Percentiles rank a stretch among this genome's conserved stretches.
Conservation (phyloP, 176 grass and related monocot species). For the Oryza rufipogon region DNA sequence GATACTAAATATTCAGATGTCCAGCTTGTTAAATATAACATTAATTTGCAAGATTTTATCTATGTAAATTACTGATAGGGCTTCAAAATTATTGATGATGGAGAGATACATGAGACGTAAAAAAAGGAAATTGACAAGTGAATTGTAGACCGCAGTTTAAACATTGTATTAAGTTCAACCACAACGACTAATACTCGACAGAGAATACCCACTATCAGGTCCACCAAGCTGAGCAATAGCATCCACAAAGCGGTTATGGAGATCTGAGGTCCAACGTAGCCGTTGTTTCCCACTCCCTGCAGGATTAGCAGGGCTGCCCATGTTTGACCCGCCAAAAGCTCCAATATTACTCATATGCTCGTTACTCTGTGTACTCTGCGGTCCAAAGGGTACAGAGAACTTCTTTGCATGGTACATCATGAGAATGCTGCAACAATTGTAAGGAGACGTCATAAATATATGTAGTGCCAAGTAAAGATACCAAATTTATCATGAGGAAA, state of each 20-base stretch:
- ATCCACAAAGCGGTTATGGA: slow-evolving; percentile 97
- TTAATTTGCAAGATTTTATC: not conserved
- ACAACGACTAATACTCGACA: slow-evolving; percentile 29
- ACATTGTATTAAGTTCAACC: slow-evolving; percentile 31
- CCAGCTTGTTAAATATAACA: not conserved
- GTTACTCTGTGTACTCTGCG: slow-evolving; percentile 69
- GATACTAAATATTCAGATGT: not conserved
- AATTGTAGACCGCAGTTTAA: not conserved
- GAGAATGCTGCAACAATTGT: slow-evolving; percentile 55
- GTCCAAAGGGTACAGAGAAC: slow-evolving; percentile 71
- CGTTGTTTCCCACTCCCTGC: slow-evolving; percentile 77
- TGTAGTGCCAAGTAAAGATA: not conserved
- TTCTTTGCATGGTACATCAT: slow-evolving; percentile 85
- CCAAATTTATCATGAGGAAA: not conserved
- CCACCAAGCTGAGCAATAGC: slow-evolving; percentile 94
- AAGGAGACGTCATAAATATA: slow-evolving; percentile 27
- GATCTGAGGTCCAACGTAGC: slow-evolving; percentile 92
- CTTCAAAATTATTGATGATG: not conserved
- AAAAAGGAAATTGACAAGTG: slow-evolving; percentile 27
- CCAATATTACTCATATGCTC: slow-evolving; percentile 63
- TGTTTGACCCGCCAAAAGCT: slow-evolving; percentile 61
- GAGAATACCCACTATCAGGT: slow-evolving; percentile 97
- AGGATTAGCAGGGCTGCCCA: slow-evolving; percentile 62
- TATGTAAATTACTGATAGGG: slow-evolving; percentile 10
- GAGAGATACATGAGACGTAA: slow-evolving; percentile 6